Conservation (phyloP, 371 early-diverging fungal genomes). For the Homolaphlyctis polyrhiza region DNA sequence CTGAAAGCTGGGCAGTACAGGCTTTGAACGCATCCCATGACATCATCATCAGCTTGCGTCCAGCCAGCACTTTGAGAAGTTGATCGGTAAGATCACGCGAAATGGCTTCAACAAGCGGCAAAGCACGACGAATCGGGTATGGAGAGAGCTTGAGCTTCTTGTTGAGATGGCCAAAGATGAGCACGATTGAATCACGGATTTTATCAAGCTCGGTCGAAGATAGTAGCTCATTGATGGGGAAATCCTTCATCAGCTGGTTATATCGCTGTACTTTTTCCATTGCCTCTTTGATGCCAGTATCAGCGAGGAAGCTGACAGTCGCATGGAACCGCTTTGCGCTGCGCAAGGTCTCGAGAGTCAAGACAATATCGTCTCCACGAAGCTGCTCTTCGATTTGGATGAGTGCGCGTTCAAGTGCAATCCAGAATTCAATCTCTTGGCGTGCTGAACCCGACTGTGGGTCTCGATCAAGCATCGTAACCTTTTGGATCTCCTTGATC, state of each 20-base stretch:
- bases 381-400: constrained; percentile 92
- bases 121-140: constrained; percentile 90
- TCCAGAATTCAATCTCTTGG: constrained; percentile 98
- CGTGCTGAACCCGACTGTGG: constrained; percentile 87
- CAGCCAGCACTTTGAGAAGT: constrained; percentile 78
- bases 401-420: constrained; percentile 91
- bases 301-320: constrained; percentile 95
- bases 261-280: constrained; percentile 88
- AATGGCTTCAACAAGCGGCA: constrained; percentile 92
- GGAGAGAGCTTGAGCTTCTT: constrained; percentile 94
- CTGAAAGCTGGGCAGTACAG: constrained; percentile 75
- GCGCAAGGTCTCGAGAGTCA: constrained; percentile 90
- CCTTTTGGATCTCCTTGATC: constrained; percentile 98
- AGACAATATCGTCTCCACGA: constrained; percentile 84
- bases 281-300: constrained; percentile 95
- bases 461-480: constrained; percentile 91
- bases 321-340: constrained; percentile 98
- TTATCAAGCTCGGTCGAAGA: constrained; percentile 89
- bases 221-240: constrained; percentile 93
- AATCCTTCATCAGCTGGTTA: constrained; percentile 97
- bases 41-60: constrained; percentile 90
- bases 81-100: constrained; percentile 92
- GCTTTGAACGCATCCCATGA: constrained; percentile 77
- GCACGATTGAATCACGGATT: constrained; percentile 68
- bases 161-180: constrained; percentile 91